These are phyloP conservation scores for Beauveria caledonica DNA, from an alignment of 2,329 filamentous ascomycete genomes.

Conservation along the genomic window DNA sequence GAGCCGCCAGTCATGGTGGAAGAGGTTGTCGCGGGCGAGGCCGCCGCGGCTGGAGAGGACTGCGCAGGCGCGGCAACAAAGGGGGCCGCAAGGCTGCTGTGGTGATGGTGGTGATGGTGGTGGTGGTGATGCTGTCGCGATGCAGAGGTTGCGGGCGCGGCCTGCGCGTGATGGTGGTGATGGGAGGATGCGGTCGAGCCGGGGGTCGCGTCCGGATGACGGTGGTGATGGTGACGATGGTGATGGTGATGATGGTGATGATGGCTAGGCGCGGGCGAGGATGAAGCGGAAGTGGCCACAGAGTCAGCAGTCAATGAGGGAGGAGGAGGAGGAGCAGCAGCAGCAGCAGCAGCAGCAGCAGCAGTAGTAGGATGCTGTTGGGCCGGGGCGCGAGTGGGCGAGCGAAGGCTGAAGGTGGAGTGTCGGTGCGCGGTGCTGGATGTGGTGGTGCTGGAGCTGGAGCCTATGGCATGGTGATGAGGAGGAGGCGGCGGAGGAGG, in stretches of 20 bases:
- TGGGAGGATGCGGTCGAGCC: conserved; percentile 19
- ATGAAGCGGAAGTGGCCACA: background rate
- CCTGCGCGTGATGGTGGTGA: conserved; percentile 15
- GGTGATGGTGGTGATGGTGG: conserved; percentile 11
- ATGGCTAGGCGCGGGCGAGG: conserved; percentile 13
- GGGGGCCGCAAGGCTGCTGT: conserved; percentile 16
- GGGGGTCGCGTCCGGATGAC: conserved; percentile 11
- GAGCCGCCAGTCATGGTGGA: conserved; percentile 10
- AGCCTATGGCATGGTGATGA: background rate
- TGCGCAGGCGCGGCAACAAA: conserved; percentile 9
- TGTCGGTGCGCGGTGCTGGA: conserved; percentile 28
- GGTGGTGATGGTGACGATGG: conserved; percentile 21
- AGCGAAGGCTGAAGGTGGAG: conserved; percentile 41
- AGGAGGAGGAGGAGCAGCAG: background rate
- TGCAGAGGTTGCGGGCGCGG: background rate
- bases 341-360: background rate
- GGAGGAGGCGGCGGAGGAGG: background rate
- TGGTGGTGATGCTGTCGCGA: conserved; percentile 12
- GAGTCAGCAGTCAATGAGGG: background rate
- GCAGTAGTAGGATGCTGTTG: conserved; percentile 17
- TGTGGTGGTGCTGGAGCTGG: background rate
- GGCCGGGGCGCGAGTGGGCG: conserved; percentile 29
- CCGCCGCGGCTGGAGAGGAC: conserved; percentile 4
- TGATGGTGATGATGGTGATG: conserved; percentile 22
- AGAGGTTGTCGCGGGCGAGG: conserved; percentile 3